Evolutionary conservation across 1,284 basidiomycete species (phyloP).

Genomic region (Ustanciosporium gigantosporum): DNA sequence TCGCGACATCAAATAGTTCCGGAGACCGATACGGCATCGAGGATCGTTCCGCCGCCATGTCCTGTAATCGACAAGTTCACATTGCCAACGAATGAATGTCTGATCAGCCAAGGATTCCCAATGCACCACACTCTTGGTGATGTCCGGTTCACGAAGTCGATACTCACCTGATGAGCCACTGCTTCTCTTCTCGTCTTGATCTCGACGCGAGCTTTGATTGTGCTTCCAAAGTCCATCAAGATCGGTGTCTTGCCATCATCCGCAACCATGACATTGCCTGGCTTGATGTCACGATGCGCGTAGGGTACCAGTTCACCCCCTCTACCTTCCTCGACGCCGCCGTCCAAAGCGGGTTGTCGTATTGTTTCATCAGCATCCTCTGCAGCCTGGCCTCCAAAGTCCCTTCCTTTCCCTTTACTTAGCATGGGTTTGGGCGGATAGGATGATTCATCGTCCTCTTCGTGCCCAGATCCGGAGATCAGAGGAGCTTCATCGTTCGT

Average conservation of each 20-base stretch:
- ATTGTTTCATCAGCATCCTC: conserved; percentile 6
- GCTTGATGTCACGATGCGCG: conserved; percentile 95
- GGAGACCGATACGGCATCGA: conserved; percentile 61
- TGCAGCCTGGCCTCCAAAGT: conserved; percentile 10
- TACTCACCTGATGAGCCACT: conserved; percentile 48
- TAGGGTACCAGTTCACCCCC: conserved; percentile 70
- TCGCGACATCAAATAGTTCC: conserved; percentile 61
- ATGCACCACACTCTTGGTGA: too few relatives aligned
- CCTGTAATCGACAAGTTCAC: conserved; percentile 4
- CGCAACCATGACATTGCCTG: conserved; percentile 91
- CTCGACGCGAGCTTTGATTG: conserved; percentile 75
- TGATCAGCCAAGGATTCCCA: too few relatives aligned
- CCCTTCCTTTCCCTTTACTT: conserved; percentile 32
- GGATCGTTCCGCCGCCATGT: conserved; percentile 55
- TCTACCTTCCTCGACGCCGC: conserved; percentile 62
- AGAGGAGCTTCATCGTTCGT: conserved; percentile 25
- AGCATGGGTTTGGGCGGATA: conserved; percentile 38
- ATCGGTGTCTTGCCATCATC: conserved; percentile 78
- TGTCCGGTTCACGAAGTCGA: background rate
- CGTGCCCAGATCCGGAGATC: conserved; percentile 61
- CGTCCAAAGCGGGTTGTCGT: conserved; percentile 55
- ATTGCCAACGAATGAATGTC: too few relatives aligned
- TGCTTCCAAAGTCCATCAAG: conserved; percentile 97
- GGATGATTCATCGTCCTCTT: conserved; percentile 62
- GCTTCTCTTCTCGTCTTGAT: conserved; percentile 83